A percentile compares a stretch with the other conserved stretches of the same genome.
Evolutionary conservation across 1,139 yeast genomes (phyloP).

Genomic region (Lodderomyces margitis): DNA sequence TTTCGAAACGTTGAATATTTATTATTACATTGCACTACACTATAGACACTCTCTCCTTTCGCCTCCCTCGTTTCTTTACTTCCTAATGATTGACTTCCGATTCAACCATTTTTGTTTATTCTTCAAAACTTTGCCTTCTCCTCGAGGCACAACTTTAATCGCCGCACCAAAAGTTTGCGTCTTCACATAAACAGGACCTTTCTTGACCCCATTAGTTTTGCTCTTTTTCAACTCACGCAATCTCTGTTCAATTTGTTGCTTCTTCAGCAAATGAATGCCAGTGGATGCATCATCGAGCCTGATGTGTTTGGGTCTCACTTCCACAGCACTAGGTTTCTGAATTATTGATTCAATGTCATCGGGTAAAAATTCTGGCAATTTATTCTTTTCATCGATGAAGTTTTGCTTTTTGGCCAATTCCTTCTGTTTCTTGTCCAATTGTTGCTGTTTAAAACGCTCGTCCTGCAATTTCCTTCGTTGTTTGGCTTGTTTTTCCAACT

Average conservation of each 20-base stretch:
- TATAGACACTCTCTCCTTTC: background rate
- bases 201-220: slow-evolving; percentile 38
- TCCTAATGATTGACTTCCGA: slow-evolving; percentile 49
- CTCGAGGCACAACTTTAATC: slow-evolving; percentile 43
- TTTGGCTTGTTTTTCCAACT: slow-evolving; percentile 16
- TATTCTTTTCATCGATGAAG: slow-evolving; percentile 18
- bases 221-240: slow-evolving; percentile 35
- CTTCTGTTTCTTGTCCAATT: slow-evolving; percentile 20
- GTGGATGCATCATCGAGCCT: slow-evolving; percentile 29
- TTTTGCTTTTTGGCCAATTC: slow-evolving; percentile 14
- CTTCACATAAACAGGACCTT: slow-evolving; percentile 58
- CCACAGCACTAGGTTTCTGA: slow-evolving; percentile 14
- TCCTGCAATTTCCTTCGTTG: slow-evolving; percentile 53
- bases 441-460: slow-evolving; percentile 48
- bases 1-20: background rate
- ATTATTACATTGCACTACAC: background rate
- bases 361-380: slow-evolving; percentile 53
- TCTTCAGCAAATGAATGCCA: slow-evolving; percentile 17
- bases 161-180: slow-evolving; percentile 27
- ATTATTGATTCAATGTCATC: slow-evolving; percentile 41
- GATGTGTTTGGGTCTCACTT: slow-evolving; percentile 31
- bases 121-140: slow-evolving; percentile 39
- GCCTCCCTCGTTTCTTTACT: slow-evolving; percentile 17
- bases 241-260: slow-evolving; percentile 17
- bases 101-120: slow-evolving; percentile 59